phyloP scores from a whole-genome alignment of 2,329 filamentous ascomycete genomes.

The Fusarium sp. region DNA sequence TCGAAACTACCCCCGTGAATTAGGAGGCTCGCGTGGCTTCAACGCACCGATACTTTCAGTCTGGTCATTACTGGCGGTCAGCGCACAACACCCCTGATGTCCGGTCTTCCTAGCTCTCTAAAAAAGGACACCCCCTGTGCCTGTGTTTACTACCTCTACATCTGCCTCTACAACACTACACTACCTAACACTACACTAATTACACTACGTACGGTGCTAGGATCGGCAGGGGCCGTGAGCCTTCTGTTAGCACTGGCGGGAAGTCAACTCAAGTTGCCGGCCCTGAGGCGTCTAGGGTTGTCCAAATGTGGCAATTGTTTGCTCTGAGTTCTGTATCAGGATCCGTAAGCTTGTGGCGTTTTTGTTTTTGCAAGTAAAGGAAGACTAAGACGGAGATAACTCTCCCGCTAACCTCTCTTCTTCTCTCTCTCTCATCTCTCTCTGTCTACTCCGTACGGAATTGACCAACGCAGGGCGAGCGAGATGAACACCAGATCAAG shows the following conservation, averaged over 20 bases:
- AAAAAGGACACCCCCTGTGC: slow-evolving; percentile 27
- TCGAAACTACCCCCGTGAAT: slow-evolving; percentile 35
- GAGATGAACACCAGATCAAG: slow-evolving; percentile 45
- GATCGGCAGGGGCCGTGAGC: slow-evolving; percentile 49
- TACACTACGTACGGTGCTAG: slow-evolving; percentile 31
- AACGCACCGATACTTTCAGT: slow-evolving; percentile 39
- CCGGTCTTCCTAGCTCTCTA: slow-evolving; percentile 25
- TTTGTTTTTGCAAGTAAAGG: background rate
- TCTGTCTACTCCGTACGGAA: too few relatives aligned
- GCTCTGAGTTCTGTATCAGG: slow-evolving; percentile 6
- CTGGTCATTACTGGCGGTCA: slow-evolving; percentile 42
- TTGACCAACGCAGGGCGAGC: slow-evolving; percentile 41
- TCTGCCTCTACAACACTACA: background rate
- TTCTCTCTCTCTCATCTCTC: background rate
- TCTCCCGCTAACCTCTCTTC: background rate
- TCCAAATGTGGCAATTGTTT: slow-evolving; percentile 38
- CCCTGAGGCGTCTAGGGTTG: slow-evolving; percentile 1
- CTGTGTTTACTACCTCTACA: background rate
- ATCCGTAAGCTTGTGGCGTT: slow-evolving; percentile 25
- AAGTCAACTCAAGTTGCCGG: slow-evolving; percentile 37
- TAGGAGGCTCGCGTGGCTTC: slow-evolving; percentile 42
- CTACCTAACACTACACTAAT: too few relatives aligned
- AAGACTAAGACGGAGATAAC: background rate
- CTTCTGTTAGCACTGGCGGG: slow-evolving; percentile 38
- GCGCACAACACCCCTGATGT: slow-evolving; percentile 40